These are phyloP conservation scores for Candida nemodendra DNA, from an alignment of 805 yeast genomes.

Conservation along the genomic window DNA sequence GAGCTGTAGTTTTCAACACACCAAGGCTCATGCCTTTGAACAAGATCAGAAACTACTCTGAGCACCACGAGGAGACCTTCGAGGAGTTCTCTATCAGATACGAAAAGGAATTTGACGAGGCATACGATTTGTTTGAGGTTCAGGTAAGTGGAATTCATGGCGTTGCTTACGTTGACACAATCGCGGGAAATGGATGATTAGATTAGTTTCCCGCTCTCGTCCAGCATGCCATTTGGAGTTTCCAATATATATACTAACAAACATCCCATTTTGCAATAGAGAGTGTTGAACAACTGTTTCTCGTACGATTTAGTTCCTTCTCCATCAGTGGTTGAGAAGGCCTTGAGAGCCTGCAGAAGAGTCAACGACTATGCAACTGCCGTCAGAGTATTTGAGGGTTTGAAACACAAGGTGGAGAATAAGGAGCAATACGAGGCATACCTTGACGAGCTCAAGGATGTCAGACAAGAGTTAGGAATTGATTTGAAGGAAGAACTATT, in stretches of 20 bases:
- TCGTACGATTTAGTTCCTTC: slow-evolving; percentile 98
- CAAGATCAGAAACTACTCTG: slow-evolving; percentile 64
- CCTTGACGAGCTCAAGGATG: slow-evolving; percentile 88
- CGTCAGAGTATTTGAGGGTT: slow-evolving; percentile 95
- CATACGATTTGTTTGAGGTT: slow-evolving; percentile 82
- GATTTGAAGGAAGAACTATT: slow-evolving; percentile 90
- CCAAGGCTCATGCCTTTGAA: slow-evolving; percentile 21
- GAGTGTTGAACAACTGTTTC: slow-evolving; percentile 96
- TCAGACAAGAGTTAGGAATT: slow-evolving; percentile 89
- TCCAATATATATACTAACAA: slow-evolving; percentile 26
- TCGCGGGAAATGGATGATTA: not conserved
- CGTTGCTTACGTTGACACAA: not conserved
- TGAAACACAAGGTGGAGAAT: slow-evolving; percentile 94
- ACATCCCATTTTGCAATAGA: slow-evolving; percentile 40
- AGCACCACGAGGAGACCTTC: slow-evolving; percentile 84
- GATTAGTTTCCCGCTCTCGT: not conserved
- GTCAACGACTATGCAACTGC: slow-evolving; percentile 99
- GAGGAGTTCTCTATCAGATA: slow-evolving; percentile 89
- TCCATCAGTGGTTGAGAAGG: slow-evolving; percentile 92
- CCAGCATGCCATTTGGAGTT: not conserved
- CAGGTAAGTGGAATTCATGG: slow-evolving; percentile 40
- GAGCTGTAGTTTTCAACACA: slow-evolving; percentile 16
- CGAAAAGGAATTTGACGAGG: slow-evolving; percentile 95
- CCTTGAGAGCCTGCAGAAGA: slow-evolving; percentile 97
- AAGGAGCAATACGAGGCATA: slow-evolving; percentile 93